Evolutionary conservation across 1,284 basidiomycete genomes (phyloP), one percentile per base, ranked within the genome.

Genomic region (Chalciporus sp.): DNA sequence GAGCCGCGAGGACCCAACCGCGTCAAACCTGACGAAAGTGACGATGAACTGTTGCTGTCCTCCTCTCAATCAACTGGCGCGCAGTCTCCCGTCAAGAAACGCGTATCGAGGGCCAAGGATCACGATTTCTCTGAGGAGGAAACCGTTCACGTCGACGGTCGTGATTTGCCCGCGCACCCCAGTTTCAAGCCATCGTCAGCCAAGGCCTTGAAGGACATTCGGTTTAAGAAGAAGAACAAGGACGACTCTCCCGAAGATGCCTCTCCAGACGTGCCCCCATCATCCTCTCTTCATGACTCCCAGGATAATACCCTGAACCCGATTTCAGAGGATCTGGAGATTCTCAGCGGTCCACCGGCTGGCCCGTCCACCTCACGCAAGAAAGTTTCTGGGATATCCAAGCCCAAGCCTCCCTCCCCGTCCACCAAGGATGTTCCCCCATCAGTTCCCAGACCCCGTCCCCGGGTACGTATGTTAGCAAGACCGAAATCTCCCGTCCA

Each of bases 151-250:
- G 46, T 66, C 51, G 26, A 58, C 1, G 67, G 64, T 26, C 58
- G 43, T 41, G 5, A 52, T 27, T 52, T 66, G 37, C 0, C 42
- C 10, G 67, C 51, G 33, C 67, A 69, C 42, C 70, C 66, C 1
- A 23, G 58, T 37, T 71, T 29, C 43, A 65, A 52, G 43, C 67
- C 64, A 0, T 61, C 62, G 1, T 44, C 56, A 1, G 3, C 3
- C 2, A 5, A 20, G 6, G 17, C 17, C 4, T 0, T 66, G 37
- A 65, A 64, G 56, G 2, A 1, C 0, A 49, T 77, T 28, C 73
- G 66, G n/a, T 79, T 79, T 61, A 76, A 56, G 14, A 79, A 73
- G 60, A 72, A 42, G 45, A 64, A 54, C 59, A 56, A 56, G 44
- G 37, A 1, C 10, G 9, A 14, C 1, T 31, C 28, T 40, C 4